These are phyloP conservation scores for Wickerhamiella pararugosa DNA, from an alignment of 1,139 yeast species.

Conservation along the genomic window DNA sequence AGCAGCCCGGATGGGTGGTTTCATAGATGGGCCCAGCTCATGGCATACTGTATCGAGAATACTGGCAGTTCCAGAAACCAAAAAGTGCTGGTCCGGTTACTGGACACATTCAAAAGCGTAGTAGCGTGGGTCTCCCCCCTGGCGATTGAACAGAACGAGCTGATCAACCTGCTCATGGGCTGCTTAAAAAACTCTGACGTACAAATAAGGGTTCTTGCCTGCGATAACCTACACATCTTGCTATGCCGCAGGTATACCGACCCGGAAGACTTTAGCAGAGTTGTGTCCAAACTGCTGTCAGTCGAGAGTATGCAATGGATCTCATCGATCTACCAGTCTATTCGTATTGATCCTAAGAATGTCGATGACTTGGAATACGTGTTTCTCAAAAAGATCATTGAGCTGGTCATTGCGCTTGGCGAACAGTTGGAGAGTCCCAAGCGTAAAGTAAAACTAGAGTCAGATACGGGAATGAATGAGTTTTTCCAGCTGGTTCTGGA, in stretches of 20 bases:
- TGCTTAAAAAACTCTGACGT: constrained; percentile 45
- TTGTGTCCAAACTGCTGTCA: constrained; percentile 67
- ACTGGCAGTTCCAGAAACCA: constrained; percentile 15
- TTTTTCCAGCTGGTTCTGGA: constrained; percentile 62
- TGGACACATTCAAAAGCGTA: constrained; percentile 79
- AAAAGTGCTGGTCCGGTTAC: constrained; percentile 47
- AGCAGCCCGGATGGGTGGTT: constrained; percentile 80
- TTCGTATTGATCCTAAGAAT: constrained; percentile 55
- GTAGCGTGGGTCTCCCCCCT: constrained; percentile 81
- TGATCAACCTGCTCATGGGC: constrained; percentile 52
- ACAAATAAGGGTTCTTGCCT: constrained; percentile 64
- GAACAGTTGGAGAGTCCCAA: constrained; percentile 44
- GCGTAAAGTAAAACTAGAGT: constrained; percentile 27
- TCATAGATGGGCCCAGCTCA: constrained; percentile 48
- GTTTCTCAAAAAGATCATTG: constrained; percentile 75
- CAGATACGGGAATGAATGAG: constrained; percentile 37
- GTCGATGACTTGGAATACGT: constrained; percentile 70
- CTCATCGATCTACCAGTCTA: constrained; percentile 40
- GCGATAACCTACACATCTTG: constrained; percentile 79
- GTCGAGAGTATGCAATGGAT: constrained; percentile 57
- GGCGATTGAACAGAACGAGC: constrained; percentile 51
- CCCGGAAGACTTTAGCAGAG: constrained; percentile 58
- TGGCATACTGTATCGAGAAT: constrained; percentile 12
- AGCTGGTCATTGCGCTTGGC: constrained; percentile 81
- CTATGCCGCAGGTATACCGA: constrained; percentile 67